A percentile compares a stretch with the other conserved stretches of the same genome.
Evolutionary conservation across 176 grass and related monocot species (phyloP).

Genomic region (Aegilops tauschii): DNA sequence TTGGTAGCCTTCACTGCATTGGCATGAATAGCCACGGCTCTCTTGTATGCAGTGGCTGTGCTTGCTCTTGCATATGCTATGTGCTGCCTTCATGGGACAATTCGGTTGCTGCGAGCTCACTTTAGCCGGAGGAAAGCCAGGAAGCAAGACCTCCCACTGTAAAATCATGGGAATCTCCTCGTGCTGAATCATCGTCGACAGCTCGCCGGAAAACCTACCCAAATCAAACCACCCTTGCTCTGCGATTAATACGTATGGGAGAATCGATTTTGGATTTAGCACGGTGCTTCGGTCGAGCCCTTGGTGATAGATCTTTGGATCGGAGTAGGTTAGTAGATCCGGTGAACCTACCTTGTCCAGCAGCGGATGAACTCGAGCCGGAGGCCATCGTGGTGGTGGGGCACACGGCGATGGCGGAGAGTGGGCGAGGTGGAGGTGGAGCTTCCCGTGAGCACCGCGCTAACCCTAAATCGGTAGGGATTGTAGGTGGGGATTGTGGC

Average conservation of each 20-base stretch:
- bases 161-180: background rate
- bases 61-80: background rate
- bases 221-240: background rate
- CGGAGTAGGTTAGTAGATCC: too few species aligned
- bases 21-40: background rate
- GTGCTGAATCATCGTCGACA: fast-evolving
- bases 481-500: too few species aligned
- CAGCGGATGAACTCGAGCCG: too few species aligned
- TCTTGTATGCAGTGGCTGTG: background rate
- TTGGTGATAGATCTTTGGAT: background rate
- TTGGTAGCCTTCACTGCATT: background rate
- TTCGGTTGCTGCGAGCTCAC: background rate
- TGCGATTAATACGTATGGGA: background rate
- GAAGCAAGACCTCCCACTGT: background rate
- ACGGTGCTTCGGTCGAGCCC: fast-evolving
- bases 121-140: background rate
- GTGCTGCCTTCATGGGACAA: background rate
- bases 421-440: too few species aligned
- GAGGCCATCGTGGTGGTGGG: too few species aligned
- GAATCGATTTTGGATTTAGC: fast-evolving
- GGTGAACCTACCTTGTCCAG: too few species aligned
- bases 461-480: too few species aligned
- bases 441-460: too few species aligned
- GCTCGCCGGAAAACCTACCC: background rate
- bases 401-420: too few species aligned